Evolutionary conservation across 2,329 filamentous ascomycete genomes (phyloP).

Genomic region (Ustilaginoidea virens): DNA sequence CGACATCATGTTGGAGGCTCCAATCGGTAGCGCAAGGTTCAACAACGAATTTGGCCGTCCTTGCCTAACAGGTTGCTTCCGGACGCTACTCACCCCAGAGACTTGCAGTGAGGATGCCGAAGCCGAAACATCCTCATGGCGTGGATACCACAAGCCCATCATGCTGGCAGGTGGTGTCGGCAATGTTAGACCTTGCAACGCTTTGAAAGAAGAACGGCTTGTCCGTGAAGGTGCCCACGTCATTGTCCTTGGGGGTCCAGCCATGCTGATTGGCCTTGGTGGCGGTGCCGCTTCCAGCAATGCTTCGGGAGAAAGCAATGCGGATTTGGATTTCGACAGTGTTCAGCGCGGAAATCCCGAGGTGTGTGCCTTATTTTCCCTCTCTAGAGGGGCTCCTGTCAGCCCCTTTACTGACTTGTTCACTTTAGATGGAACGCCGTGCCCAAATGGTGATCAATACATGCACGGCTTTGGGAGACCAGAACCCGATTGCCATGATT

Average conservation of each 20-base stretch:
- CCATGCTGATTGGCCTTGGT: constrained; percentile 93
- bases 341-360: constrained; percentile 96
- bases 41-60: constrained; percentile 97
- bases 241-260: constrained; percentile 85
- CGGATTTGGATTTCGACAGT: constrained; percentile 90
- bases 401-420: neutral
- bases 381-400: too few species aligned
- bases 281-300: constrained; percentile 90
- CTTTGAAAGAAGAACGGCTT: constrained; percentile 64
- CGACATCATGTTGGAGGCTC: constrained; percentile 95
- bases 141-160: constrained; percentile 96
- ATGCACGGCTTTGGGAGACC: constrained; percentile 66
- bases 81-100: constrained; percentile 56
- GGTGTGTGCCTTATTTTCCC: constrained; percentile 5
- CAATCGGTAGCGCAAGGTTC: constrained; percentile 86
- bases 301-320: constrained; percentile 72
- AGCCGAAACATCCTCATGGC: constrained; percentile 37
- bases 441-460: constrained; percentile 98
- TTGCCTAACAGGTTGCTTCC: constrained; percentile 77
- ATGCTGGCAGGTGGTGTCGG: constrained; percentile 96
- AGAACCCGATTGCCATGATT: constrained; percentile 90
- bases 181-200: constrained; percentile 79
- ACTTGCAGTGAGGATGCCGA: constrained; percentile 6
- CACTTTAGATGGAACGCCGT: constrained; percentile 58
- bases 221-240: constrained; percentile 81